Evolutionary conservation across 768 basidiomycete species (phyloP), one percentile per base, ranked within the genome.

Genomic region (Serendipita indica): DNA sequence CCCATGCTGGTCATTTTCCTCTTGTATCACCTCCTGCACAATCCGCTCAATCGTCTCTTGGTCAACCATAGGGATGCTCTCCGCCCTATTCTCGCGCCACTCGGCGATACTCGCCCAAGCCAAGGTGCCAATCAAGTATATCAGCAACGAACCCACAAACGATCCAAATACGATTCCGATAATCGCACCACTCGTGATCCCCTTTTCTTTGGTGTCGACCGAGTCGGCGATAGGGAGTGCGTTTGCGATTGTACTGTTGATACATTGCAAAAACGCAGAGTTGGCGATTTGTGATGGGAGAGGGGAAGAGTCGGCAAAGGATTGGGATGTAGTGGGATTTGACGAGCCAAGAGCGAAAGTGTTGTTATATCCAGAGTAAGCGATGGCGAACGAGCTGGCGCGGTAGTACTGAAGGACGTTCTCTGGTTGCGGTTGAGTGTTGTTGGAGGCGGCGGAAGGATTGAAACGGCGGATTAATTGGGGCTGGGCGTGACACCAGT

Each of bases 361-460:
- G 60, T 61, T 61, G 57, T 61, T 61, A 57, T 61, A 61, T 2
- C 57, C 39, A 1, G 39, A 33, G 18, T 57, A 57, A 28, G 57
- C 33, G 20, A 61, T 39, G 12, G 45, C 60, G 30, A 61, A 57
- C 1, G 30, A 2, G 20, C 39, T 45, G 14, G 60, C 56, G 27
- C 60, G 60, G 34, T 61, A 61, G 57, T 61, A 61, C 46, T 63
- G 61, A 22, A 61, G 28, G n/a, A 45, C 58, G 22, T 59, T 39
- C 28, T 59, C 39, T 4, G 58, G 58, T 18, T 59, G 37, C 16
- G 58, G 41, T 28, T 16, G 13, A n/a, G 4, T 13, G 28, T 4
- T 3, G 18, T 35, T 16, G 14, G 32, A 45, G 41, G 58, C 3
- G 14, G 14, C 30, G 3, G 32, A 39, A 20, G 41, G 39, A 33